phyloP scores from a whole-genome alignment of 1,139 yeast genomes.

The Wickerhamomyces sp. region DNA sequence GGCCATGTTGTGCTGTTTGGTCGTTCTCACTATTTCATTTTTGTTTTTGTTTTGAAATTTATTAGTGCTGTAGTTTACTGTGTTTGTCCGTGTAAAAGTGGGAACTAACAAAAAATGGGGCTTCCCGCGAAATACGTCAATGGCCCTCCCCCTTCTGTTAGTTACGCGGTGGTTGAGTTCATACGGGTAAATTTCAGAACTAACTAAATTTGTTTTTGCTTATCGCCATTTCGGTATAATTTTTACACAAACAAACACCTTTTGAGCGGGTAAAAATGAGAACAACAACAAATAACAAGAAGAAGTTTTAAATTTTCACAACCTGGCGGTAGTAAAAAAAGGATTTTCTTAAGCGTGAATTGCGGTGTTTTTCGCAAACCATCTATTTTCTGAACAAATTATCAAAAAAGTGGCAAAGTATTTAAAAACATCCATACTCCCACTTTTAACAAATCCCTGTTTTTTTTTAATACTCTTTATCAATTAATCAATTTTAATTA shows the following conservation, averaged over 20 bases:
- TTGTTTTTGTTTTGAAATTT: neutral
- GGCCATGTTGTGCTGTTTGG: neutral
- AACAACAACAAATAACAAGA: neutral
- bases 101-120: neutral
- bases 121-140: no score
- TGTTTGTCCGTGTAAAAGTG: neutral
- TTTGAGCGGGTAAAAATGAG: neutral
- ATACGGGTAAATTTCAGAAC: neutral
- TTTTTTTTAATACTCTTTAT: constrained; percentile 1
- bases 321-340: neutral
- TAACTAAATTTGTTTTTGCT: neutral
- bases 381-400: no score
- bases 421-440: neutral
- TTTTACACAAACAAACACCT: neutral
- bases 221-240: neutral
- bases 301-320: neutral
- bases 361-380: neutral
- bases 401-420: neutral
- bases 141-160: neutral
- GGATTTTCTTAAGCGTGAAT: neutral
- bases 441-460: constrained; percentile 4
- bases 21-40: neutral
- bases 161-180: constrained; percentile 1
- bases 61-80: neutral
- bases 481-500: neutral